Conservation (phyloP, 2,329 filamentous ascomycete species). For the Colletotrichum kahawae region DNA sequence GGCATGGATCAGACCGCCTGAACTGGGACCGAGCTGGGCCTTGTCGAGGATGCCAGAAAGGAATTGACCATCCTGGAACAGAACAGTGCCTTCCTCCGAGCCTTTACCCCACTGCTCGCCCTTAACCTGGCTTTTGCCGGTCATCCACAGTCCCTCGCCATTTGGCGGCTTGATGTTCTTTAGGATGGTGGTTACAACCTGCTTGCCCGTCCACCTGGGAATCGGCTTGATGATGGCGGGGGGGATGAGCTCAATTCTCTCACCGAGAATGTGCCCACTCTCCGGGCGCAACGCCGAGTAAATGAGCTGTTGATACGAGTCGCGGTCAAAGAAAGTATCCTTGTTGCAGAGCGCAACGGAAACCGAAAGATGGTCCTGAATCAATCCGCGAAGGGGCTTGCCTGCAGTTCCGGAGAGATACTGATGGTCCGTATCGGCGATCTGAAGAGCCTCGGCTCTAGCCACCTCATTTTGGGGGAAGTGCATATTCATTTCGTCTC, state of each 20-base stretch:
- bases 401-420: conserved; percentile 94
- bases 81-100: conserved; percentile 80
- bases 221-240: conserved; percentile 84
- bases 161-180: conserved; percentile 86
- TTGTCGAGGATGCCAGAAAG: conserved; percentile 94
- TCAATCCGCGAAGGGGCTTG: conserved; percentile 91
- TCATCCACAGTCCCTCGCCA: conserved; percentile 79
- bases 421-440: conserved; percentile 96
- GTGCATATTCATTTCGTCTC: conserved; percentile 99
- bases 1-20: conserved; percentile 87
- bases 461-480: conserved; percentile 98
- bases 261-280: conserved; percentile 83
- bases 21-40: conserved; percentile 86
- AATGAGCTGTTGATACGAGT: conserved; percentile 91
- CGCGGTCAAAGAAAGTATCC: conserved; percentile 87
- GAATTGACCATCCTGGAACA: conserved; percentile 87
- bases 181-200: conserved; percentile 89
- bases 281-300: conserved; percentile 91
- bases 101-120: conserved; percentile 78
- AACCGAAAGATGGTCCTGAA: conserved; percentile 98
- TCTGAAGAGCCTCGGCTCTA: conserved; percentile 86
- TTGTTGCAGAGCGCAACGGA: conserved; percentile 88
- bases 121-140: conserved; percentile 78
- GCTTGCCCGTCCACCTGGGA: conserved; percentile 92
- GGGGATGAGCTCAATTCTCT: conserved; percentile 79